Percentiles rank a stretch among this genome's conserved stretches.
Conservation (phyloP, 805 yeast species). For the Ogataea parapolymorpha region DNA sequence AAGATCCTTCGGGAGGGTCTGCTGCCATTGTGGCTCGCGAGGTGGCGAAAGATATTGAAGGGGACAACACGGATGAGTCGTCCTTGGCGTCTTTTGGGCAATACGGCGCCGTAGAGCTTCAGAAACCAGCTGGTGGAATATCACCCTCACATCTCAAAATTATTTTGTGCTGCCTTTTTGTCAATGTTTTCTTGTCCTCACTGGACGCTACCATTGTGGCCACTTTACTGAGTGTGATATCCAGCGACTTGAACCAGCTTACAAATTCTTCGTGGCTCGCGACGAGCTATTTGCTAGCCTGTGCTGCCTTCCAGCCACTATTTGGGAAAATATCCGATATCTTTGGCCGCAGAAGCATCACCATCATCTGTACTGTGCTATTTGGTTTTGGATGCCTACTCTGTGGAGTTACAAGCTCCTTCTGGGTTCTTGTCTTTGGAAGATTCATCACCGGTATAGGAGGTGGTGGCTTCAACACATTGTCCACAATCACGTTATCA, state of each 20-base stretch:
- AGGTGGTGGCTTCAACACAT: constrained; percentile 58
- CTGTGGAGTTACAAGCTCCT: constrained; percentile 40
- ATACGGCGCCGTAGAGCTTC: constrained; percentile 3
- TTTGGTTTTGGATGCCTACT: constrained; percentile 40
- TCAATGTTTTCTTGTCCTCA: constrained; percentile 41
- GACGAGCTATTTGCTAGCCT: constrained; percentile 39
- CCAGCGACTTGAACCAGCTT: constrained; percentile 47
- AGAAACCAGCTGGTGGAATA: background rate
- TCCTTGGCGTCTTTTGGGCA: background rate
- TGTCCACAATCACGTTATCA: constrained; percentile 71
- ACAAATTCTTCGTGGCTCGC: constrained; percentile 42
- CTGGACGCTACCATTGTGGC: constrained; percentile 56
- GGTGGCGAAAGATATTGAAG: constrained; percentile 2
- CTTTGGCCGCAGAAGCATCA: constrained; percentile 45
- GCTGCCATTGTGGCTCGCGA: constrained; percentile 7
- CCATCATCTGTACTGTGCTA: constrained; percentile 30
- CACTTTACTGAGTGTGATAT: constrained; percentile 47
- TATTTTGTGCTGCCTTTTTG: constrained; percentile 18
- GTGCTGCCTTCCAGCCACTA: constrained; percentile 51
- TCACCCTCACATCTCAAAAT: constrained; percentile 7
- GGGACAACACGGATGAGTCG: background rate
- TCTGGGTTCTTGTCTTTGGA: constrained; percentile 48
- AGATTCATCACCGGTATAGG: constrained; percentile 70
- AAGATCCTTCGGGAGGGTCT: constrained; percentile 6
- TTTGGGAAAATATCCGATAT: constrained; percentile 54